phyloP scores from a whole-genome alignment of 2,329 filamentous ascomycete genomes.

The Sporothrix variecibatus region DNA sequence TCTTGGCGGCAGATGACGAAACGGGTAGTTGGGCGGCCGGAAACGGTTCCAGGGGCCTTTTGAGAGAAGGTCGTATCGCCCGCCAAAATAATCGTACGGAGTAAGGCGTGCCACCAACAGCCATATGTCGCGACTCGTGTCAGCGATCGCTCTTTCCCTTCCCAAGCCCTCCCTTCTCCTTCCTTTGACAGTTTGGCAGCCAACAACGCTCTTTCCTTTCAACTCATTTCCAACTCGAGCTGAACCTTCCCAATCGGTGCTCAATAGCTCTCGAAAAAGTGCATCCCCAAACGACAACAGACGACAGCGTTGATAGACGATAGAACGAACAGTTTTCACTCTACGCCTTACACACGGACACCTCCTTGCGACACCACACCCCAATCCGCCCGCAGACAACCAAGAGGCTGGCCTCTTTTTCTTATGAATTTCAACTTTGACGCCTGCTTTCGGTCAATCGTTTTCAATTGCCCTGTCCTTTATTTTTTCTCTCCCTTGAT shows the following conservation, averaged over 20 bases:
- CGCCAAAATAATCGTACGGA: no score
- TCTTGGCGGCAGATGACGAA: conserved; percentile 19
- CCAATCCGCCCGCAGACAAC: not conserved
- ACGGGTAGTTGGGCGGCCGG: conserved; percentile 2
- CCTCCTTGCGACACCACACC: conserved; percentile 6
- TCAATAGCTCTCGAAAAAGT: conserved; percentile 27
- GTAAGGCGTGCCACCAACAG: conserved; percentile 7
- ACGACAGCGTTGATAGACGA: not conserved
- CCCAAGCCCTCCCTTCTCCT: not conserved
- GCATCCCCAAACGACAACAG: not conserved
- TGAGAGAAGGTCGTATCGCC: not conserved
- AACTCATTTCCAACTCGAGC: not conserved
- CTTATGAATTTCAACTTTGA: not conserved
- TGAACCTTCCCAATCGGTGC: conserved; percentile 27
- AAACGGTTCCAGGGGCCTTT: conserved; percentile 2
- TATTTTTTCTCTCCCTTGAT: not conserved
- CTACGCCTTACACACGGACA: not conserved
- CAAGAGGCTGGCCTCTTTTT: conserved; percentile 19
- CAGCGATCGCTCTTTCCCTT: not conserved
- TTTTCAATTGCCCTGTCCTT: conserved; percentile 5
- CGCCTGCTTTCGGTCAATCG: not conserved
- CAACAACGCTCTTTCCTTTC: not conserved
- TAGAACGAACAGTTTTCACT: not conserved
- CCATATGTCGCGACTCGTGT: not conserved
- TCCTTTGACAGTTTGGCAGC: not conserved